phyloP scores from a whole-genome alignment of 2,329 filamentous ascomycete species.

The Trichophyton verrucosum region DNA sequence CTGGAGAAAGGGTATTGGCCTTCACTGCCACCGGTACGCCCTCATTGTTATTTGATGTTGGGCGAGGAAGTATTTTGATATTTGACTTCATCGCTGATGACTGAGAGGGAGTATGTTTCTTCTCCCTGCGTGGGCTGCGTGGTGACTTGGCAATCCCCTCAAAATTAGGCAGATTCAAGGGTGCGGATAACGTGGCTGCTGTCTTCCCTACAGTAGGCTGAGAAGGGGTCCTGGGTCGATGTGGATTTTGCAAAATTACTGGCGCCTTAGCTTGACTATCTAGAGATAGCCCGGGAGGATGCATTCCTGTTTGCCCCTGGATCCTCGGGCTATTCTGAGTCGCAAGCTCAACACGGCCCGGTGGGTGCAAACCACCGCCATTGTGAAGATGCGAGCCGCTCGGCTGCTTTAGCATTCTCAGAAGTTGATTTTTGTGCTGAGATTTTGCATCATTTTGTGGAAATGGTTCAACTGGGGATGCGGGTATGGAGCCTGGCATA shows the following conservation, averaged over 20 bases:
- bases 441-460: conserved; percentile 18
- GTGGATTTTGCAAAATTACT: conserved; percentile 13
- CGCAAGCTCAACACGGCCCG: conserved; percentile 35
- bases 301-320: background rate
- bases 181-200: conserved; percentile 30
- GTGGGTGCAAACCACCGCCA: background rate
- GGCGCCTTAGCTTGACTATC: background rate
- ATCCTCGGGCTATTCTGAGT: conserved; percentile 21
- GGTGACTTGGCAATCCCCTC: conserved; percentile 21
- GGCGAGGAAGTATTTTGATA: conserved; percentile 28
- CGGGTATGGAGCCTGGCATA: conserved; percentile 13
- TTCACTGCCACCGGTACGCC: background rate
- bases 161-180: conserved; percentile 30
- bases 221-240: conserved; percentile 8
- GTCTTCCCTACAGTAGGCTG: conserved; percentile 15
- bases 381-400: background rate
- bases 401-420: conserved; percentile 20
- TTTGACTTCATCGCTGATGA: background rate
- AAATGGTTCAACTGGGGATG: conserved; percentile 12
- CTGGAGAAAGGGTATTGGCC: conserved; percentile 9
- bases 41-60: conserved; percentile 22
- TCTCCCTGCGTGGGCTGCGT: conserved; percentile 17
- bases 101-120: background rate
- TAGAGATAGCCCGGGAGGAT: background rate
- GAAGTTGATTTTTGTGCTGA: conserved; percentile 28